Percentiles rank a stretch among this genome's conserved stretches.
These are phyloP conservation scores for Camelina laxa DNA, from an alignment of 345 rosid genomes.

Conservation along the genomic window DNA sequence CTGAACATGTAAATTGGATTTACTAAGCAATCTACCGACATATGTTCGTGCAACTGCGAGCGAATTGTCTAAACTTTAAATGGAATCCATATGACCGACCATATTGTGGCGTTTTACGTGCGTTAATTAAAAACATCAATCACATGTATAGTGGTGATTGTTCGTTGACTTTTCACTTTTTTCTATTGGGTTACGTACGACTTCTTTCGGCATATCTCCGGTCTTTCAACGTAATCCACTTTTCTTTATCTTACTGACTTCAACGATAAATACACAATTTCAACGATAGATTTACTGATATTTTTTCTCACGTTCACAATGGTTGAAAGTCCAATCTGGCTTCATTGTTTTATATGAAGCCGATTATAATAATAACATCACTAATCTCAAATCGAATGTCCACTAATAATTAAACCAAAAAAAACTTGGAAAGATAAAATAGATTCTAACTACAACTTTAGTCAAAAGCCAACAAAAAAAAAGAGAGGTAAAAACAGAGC, in stretches of 20 bases:
- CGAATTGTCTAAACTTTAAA: too few relatives aligned
- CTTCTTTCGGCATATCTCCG: conserved; percentile 19
- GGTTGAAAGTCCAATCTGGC: conserved; percentile 23
- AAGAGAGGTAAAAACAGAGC: neutral
- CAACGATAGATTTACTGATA: conserved; percentile 1
- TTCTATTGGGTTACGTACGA: conserved; percentile 1
- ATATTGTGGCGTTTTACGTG: too few relatives aligned
- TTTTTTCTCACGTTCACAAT: conserved; percentile 16
- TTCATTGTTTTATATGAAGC: neutral
- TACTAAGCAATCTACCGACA: too few relatives aligned
- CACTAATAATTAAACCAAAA: neutral
- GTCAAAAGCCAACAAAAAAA: conserved; percentile 18
- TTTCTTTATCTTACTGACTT: too few relatives aligned
- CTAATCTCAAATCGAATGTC: conserved; percentile 25
- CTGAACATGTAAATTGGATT: too few relatives aligned
- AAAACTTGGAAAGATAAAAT: neutral
- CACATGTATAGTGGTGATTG: conserved; percentile 25
- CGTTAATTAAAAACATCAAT: neutral
- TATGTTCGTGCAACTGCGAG: too few relatives aligned
- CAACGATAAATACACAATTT: too few relatives aligned
- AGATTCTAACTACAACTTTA: conserved; percentile 33
- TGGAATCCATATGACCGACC: too few relatives aligned
- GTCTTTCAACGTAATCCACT: conserved; percentile 11
- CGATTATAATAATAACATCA: neutral
- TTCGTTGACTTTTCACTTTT: conserved; percentile 10